These are phyloP conservation scores for Saccharomyces pastorianus DNA, from an alignment of 1,139 yeast genomes.

Conservation along the genomic window DNA sequence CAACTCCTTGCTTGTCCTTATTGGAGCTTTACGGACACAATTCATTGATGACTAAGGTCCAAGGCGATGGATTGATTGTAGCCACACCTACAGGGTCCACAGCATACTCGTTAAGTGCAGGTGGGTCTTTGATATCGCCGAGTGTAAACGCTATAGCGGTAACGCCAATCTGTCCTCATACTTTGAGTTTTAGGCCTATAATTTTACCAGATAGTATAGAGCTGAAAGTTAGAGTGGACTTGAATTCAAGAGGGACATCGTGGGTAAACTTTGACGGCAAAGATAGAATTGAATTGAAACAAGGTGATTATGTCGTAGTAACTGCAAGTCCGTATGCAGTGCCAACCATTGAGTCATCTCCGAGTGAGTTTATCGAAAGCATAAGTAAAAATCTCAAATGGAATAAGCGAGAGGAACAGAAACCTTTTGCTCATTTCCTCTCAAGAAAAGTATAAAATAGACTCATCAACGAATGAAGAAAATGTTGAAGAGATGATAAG, in stretches of 20 bases:
- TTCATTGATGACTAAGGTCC: conserved; percentile 74
- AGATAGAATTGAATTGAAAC: conserved; percentile 59
- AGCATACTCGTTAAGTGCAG: conserved; percentile 83
- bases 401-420: conserved; percentile 78
- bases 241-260: conserved; percentile 60
- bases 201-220: conserved; percentile 80
- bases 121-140: conserved; percentile 88
- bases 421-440: conserved; percentile 47
- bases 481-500: no score
- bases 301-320: conserved; percentile 74
- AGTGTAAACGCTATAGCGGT: conserved; percentile 82
- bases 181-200: conserved; percentile 80
- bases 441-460: conserved; percentile 22
- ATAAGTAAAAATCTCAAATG: conserved; percentile 79
- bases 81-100: conserved; percentile 93
- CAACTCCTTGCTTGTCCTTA: conserved; percentile 79
- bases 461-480: conserved; percentile 9
- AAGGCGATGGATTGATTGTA: conserved; percentile 81
- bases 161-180: conserved; percentile 90
- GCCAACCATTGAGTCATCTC: conserved; percentile 71
- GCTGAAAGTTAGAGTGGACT: conserved; percentile 65
- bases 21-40: conserved; percentile 80
- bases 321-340: conserved; percentile 76
- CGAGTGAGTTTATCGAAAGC: conserved; percentile 74
- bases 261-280: conserved; percentile 92